Evolutionary conservation across 2,329 filamentous ascomycete genomes (phyloP), one percentile per base, ranked within the genome.

Genomic region (Microsporum canis): DNA sequence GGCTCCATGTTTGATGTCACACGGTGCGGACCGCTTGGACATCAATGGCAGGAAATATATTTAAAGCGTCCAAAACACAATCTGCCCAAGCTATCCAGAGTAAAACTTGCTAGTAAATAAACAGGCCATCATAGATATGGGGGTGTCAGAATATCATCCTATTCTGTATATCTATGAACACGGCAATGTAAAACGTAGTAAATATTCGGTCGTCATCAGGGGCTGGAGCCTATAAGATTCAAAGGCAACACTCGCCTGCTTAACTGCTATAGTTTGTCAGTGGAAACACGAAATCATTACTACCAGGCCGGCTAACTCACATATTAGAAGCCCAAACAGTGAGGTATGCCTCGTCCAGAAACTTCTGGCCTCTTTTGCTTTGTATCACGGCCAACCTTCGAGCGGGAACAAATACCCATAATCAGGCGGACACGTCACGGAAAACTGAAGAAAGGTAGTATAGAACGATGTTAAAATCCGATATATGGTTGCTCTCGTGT

Each of bases 1-100:
- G 17, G 17, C 14, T 33, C 57, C 14, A 10, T 51, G 57, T 59
- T 59, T 59, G 43, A 59, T 59, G 43, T 59, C 57, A 59, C 57
- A 59, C 57, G 27, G 41, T 36, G 29, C 39, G 57, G 57, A 34
- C 57, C 57, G 57, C 38, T 58, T 31, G 57, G 53, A 27, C 53
- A 51, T 29, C 45, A 51, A 51, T 29, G 45, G 17, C 1, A 23
- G 17, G 17, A 23, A 23, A 23, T 23, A 23, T 23, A 23, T 23
- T 1, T 23, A 23, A 23, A 23, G 17, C 17, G 17, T 23, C 17
- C 17, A 23, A 23, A 23, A 23, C 17, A 23, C 45, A 31, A 51
- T 51, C 45, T 31, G 45, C 45, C 45, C 45, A 51, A 51, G 27
- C 23, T 33, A 12, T 51, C 45, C 23, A 31, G 45, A 3, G 12